Base-by-base conservation (phyloP, 129 eudicot genomes). In the Gnaphalium uliginosum region DNA sequence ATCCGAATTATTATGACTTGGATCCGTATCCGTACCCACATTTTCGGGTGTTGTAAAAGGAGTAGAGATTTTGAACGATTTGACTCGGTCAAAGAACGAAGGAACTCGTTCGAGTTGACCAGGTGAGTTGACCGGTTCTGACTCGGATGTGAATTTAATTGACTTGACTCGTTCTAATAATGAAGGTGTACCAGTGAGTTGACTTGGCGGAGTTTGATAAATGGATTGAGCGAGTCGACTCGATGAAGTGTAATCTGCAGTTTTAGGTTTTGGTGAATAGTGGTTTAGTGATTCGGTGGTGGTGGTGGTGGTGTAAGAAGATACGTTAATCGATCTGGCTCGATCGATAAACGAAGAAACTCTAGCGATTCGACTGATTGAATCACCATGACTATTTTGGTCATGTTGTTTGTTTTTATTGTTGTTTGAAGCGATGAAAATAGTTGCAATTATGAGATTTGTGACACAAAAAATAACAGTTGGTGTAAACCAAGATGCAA, bases 401-500 rank as follows among this genome's bases (percentile, higher is more conserved):
- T 62, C 71, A 21, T 75, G 70, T 1, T 43, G 48, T 5, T 75
- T 75, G 29, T 27, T 62, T 43, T 1, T 26, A 22, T 43, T 61
- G 32, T 5, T 62, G 50, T 62, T 71, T 71, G 75, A 71, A 39
- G 75, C 79, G 8, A 86, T 43, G 83, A 82, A 78, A 3, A 89
- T 80, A 48, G 86, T 57, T 32, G 65, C 86, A 51, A 89, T 81
- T 56, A 78, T 76, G 51, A 89, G 83, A 78, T 89, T 86, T 14
- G 87, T 58, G 33, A 84, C 46, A 81, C 89, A 87, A 73, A 89
- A 89, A 14, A 89, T 87, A 25, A 78, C 27, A 0, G 83, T 63
- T 0, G 96, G 96, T 3, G 89, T 89, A 43, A 79, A 78, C 87
- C 86, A 83, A 74, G 86, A 46, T 15, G 77, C 58, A 63, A 81